Evolutionary conservation across 306 rosid species (phyloP).

Genomic region (Dalbergia cultrata): DNA sequence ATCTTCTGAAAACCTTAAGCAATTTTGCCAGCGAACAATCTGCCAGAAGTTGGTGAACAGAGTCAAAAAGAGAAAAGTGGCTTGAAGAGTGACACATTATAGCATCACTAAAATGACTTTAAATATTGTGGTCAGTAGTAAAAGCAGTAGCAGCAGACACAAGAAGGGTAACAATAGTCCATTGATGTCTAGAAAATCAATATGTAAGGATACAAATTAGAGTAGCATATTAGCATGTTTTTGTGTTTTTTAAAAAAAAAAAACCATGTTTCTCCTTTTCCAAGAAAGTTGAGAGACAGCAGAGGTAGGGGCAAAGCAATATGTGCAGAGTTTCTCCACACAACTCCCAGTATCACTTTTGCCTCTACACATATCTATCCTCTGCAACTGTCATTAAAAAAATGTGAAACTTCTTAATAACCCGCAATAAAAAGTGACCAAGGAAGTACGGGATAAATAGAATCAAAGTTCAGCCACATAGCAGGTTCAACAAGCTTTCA

Average conservation of each 20-base stretch:
- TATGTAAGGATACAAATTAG: background rate
- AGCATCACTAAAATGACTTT: constrained; percentile 23
- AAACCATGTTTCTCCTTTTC: background rate
- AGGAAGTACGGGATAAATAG: no score
- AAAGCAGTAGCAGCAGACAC: constrained; percentile 6
- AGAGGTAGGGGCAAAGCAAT: background rate
- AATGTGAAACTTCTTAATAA: background rate
- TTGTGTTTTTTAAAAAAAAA: no score
- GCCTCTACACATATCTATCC: background rate
- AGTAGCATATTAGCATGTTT: background rate
- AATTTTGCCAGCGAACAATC: constrained; percentile 98
- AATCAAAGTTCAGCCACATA: no score
- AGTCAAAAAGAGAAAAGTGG: constrained; percentile 39
- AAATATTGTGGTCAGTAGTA: constrained; percentile 27
- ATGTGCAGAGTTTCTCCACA: background rate
- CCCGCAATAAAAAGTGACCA: no score
- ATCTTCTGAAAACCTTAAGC: constrained; percentile 89
- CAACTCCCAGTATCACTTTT: background rate
- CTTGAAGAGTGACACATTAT: constrained; percentile 30
- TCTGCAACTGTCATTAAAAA: no score
- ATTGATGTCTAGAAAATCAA: background rate
- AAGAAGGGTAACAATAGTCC: background rate
- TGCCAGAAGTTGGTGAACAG: constrained; percentile 56
- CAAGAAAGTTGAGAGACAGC: background rate
- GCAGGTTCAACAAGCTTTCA: no score